Base-by-base conservation (phyloP, 495 filamentous ascomycete genomes). In the Amorphotheca resinae region DNA sequence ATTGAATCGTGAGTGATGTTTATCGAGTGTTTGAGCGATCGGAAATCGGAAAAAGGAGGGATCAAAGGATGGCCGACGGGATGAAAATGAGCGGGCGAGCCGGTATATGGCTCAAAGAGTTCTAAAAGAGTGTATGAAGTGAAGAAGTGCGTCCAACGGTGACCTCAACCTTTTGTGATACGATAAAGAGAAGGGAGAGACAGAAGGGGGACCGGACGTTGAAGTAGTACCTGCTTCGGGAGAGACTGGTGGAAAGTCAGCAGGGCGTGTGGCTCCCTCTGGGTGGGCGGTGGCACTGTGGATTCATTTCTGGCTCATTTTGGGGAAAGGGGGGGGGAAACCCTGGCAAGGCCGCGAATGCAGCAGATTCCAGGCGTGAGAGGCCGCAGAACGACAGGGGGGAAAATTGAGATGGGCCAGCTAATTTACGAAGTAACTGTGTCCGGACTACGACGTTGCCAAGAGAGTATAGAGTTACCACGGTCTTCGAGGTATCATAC, bases 61-160 rank as follows among this genome's bases (percentile, higher is more conserved):
- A 37, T 44, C 21, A 49, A 23, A 26, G 11, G 31, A 35, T 31
- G 51, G 42, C 32, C 35, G 46, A 36, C 37, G 26, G 22, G 18
- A 21, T 33, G 38, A 54, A n/a, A n/a, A 55, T 31, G 52, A 55
- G 40, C 33, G 52, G 51, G 45, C n/a, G 42, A 47, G 48, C 42
- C n/a, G 38, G 20, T 52, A 42, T 49, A 46, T 44, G 46, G 52
- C 52, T 51, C 52, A 49, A 42, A n/a, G 20, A 20, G 33, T 22
- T 20, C 15, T 12, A 41, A 47, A 51, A 54, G 52, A 51, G 41
- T 43, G 49, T 39, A 22, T 38, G 39, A 46, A 46, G 14, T 28
- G 42, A 47, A 42, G 12, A 32, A 41, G 20, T 25, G 38, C 20
- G 25, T 45, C 51, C 45, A 44, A 50, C 33, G 33, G 33, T 34